Evolutionary conservation across 306 rosid genomes (phyloP), one percentile per base, ranked within the genome.

Genomic region (Vigna unguiculata): DNA sequence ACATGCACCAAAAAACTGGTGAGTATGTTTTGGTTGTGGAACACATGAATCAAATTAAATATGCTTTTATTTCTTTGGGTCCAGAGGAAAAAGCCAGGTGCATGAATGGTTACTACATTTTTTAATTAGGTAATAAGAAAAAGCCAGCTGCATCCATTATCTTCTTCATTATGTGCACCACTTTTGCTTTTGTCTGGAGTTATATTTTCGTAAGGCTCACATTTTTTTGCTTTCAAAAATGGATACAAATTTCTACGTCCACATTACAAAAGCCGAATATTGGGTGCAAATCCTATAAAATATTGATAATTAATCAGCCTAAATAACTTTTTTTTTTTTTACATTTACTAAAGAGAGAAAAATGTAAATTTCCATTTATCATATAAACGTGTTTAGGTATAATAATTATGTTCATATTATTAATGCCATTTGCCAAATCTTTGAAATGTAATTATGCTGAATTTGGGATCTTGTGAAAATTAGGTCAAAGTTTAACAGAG

Each of bases 21-120:
- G 3, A 24, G 34, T 51, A 30, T 34, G 20, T 9, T 55, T 55
- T 0, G 16, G 48, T 17, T 75, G 70, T 61, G 71, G 61, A 74
- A 61, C 71, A 63, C 79, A 61, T 75, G 70, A 48, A 32, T 17
- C 41, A 57, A 57, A 61, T 61, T 67, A 30, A 60, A 46, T 17
- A 30, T 32, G 36, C 57, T 32, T 20, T 67, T 45, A 13, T 46
- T 32, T 52, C 1, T 71, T 71, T 52, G 9, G 30, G 32, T 17
- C n/a, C 13, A 49, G 30, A 68, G 9, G 61, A 70, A n/a, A 70
- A n/a, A 1, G 69, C 3, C 17, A 6, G 58, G 48, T 74, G 70
- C 70, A 60, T 74, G 79, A 60, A 74, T 32, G 79, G 5, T n/a
- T 58, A 30, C 48, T 38, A 46, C 12, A 1, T 40, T 40, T 59